Evolutionary conservation across 2,329 filamentous ascomycete species (phyloP).

Genomic region (Aureobasidium sp.): DNA sequence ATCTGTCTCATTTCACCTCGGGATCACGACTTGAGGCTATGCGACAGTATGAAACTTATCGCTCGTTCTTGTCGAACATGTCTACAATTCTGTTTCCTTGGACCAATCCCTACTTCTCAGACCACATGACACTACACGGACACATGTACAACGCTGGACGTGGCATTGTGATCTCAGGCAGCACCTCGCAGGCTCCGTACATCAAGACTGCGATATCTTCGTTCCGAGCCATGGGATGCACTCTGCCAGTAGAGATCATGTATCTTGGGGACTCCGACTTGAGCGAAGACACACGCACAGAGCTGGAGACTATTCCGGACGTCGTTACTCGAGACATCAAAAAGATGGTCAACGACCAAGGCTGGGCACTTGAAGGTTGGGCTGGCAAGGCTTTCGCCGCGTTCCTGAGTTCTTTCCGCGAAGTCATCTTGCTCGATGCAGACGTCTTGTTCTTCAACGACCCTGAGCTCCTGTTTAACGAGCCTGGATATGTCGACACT

Average conservation of each 20-base stretch:
- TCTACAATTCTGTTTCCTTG: slow-evolving; percentile 35
- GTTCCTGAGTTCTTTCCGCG: slow-evolving; percentile 41
- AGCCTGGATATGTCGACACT: slow-evolving; percentile 35
- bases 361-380: slow-evolving; percentile 41
- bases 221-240: slow-evolving; percentile 33
- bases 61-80: slow-evolving; percentile 35
- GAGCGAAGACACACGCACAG: slow-evolving; percentile 35
- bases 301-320: slow-evolving; percentile 37
- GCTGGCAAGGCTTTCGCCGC: slow-evolving; percentile 43
- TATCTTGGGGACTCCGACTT: slow-evolving; percentile 41
- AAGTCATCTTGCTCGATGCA: slow-evolving; percentile 43
- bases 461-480: slow-evolving; percentile 37
- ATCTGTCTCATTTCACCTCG: slow-evolving; percentile 20
- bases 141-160: slow-evolving; percentile 37
- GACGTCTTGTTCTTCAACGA: slow-evolving; percentile 40
- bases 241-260: slow-evolving; percentile 35
- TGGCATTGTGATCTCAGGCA: slow-evolving; percentile 41
- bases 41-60: slow-evolving; percentile 38
- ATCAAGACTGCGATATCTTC: slow-evolving; percentile 38
- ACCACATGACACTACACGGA: slow-evolving; percentile 39
- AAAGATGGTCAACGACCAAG: slow-evolving; percentile 39
- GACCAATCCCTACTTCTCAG: slow-evolving; percentile 37
- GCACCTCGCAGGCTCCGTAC: slow-evolving; percentile 38
- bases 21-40: slow-evolving; percentile 28
- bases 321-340: slow-evolving; percentile 40